Evolutionary conservation across 1,284 basidiomycete genomes (phyloP), one percentile per base, ranked within the genome.

Genomic region (Ustilago nuda): DNA sequence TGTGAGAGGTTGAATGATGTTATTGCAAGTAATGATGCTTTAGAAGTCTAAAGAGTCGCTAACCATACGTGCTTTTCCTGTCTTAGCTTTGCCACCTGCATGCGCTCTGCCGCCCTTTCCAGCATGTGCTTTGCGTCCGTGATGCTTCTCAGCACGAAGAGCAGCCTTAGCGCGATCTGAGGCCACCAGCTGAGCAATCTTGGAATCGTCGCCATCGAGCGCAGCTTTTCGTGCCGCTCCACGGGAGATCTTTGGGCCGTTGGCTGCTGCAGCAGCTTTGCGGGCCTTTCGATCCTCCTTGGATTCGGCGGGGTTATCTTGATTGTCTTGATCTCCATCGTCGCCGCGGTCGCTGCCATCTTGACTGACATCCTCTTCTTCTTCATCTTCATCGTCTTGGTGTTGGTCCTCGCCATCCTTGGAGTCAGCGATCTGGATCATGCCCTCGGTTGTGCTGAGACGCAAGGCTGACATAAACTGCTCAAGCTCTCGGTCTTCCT

Each of bases 321-420:
- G 53, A 93, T 92, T 87, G 92, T 96, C 79, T 85, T 92, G 86
- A 87, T 91, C 50, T 91, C 96, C 84, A 92, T 92, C 11, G 12
- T 52, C 41, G 0, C 41, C 56, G 2, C 52, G 70, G 12, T 64
- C 66, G 11, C 68, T 54, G 9, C 55, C 68, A 3, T 66, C 68
- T 3, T 62, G n/a, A 7, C 53, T 46, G 2, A 59, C 63, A 1
- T 65, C 66, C 3, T 58, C 68, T n/a, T 80, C 67, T 15, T 80
- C 67, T 19, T 72, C 65, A n/a, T 50, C 56, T 2, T 61, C 55
- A 8, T 70, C 66, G 8, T 43, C 46, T 2, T 59, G 50, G n/a
- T 52, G 62, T 8, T 62, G 59, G 30, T 41, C 66, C 11, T 57
- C 62, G 9, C 66, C 63, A 9, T 50, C 61, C 4, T 58, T 43